Conservation (phyloP, 2,329 filamentous ascomycete genomes). For the Venturia asperata region DNA sequence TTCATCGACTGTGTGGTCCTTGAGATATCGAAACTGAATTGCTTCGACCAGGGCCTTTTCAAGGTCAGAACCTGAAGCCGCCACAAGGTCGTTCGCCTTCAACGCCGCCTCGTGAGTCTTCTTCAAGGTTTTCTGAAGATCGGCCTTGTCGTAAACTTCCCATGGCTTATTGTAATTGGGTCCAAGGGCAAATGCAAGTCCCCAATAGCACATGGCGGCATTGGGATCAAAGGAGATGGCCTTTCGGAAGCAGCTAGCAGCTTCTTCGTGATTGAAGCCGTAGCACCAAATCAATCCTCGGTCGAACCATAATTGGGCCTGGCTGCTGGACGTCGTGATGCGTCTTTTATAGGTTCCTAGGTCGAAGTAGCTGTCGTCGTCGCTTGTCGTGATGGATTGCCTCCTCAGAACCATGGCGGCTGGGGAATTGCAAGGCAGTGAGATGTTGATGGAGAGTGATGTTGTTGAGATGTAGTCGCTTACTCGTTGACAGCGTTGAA, state of each 20-base stretch:
- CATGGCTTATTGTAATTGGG: conserved; percentile 78
- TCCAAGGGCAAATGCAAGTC: conserved; percentile 61
- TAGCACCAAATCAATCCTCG: conserved; percentile 68
- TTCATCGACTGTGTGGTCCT: conserved; percentile 41
- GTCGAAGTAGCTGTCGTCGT: conserved; percentile 37
- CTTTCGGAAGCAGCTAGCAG: conserved; percentile 55
- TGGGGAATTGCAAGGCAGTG: not conserved
- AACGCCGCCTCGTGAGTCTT: conserved; percentile 34
- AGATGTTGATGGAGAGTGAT: not conserved
- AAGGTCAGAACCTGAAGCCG: conserved; percentile 36
- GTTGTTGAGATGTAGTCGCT: not conserved
- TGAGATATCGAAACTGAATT: conserved; percentile 54
- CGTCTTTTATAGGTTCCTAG: conserved; percentile 53
- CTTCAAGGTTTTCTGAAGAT: conserved; percentile 7
- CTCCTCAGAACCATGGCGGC: not conserved
- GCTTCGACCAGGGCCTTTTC: conserved; percentile 60
- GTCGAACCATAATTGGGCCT: conserved; percentile 61
- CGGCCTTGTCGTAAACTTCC: conserved; percentile 35
- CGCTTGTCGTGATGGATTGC: not conserved
- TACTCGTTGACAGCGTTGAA: too few species aligned
- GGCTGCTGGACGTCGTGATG: conserved; percentile 46
- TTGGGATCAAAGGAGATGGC: conserved; percentile 48
- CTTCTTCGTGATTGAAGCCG: conserved; percentile 70
- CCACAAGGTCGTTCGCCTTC: conserved; percentile 37
- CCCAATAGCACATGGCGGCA: conserved; percentile 59